Evolutionary conservation across 257 asterid species (phyloP).

Genomic region (Plantago elongata): DNA sequence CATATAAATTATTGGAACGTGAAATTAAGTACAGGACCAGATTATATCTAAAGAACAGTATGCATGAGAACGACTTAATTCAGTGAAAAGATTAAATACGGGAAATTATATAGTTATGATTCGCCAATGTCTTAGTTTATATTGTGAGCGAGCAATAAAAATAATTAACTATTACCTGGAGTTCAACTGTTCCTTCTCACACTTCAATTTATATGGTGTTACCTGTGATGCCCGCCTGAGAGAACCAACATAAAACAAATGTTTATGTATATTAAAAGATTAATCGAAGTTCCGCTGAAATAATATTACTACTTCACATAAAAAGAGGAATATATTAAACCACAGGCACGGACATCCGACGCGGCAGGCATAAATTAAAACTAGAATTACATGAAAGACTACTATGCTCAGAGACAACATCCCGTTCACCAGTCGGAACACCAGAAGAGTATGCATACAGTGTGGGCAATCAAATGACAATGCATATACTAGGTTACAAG

Average conservation of each 20-base stretch:
- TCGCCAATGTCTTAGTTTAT: conserved; percentile 3
- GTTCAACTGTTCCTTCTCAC: conserved; percentile 63
- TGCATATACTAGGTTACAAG: too few relatives aligned
- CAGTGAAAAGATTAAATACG: conserved; percentile 8
- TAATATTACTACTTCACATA: too few relatives aligned
- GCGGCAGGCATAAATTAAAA: too few relatives aligned
- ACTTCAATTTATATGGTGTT: conserved; percentile 65
- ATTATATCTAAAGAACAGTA: conserved; percentile 1
- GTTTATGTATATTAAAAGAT: background rate
- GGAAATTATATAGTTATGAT: conserved; percentile 4
- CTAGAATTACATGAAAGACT: too few relatives aligned
- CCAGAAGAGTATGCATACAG: too few relatives aligned
- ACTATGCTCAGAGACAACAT: too few relatives aligned
- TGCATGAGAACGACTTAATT: conserved; percentile 6
- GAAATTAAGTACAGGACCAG: conserved; percentile 1
- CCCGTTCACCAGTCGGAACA: too few relatives aligned
- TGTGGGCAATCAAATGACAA: too few relatives aligned
- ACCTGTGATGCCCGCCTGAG: conserved; percentile 68
- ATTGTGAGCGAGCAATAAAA: background rate
- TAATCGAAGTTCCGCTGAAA: too few relatives aligned
- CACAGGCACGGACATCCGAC: too few relatives aligned
- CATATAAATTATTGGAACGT: conserved; percentile 16
- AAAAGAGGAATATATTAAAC: too few relatives aligned
- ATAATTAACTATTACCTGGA: conserved; percentile 29
- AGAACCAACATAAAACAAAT: conserved; percentile 18